phyloP scores from a whole-genome alignment of 139 green algal genomes.

The Tetraselmis striata region DNA sequence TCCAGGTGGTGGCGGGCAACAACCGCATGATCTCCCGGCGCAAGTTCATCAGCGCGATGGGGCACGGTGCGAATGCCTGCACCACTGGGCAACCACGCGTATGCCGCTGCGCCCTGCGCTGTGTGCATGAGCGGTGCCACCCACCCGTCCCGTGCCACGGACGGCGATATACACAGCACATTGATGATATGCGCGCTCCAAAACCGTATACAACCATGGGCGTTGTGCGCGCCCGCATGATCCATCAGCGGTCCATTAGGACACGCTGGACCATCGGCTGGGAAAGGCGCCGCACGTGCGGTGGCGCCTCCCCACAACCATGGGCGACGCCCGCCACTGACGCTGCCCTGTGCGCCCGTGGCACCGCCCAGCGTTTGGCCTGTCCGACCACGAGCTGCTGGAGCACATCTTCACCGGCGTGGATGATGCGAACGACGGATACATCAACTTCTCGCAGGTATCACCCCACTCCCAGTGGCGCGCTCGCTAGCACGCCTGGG shows the following conservation, averaged over 20 bases:
- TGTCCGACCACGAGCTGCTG: slow-evolving; percentile 14
- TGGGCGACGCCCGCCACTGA: not conserved
- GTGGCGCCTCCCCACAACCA: not conserved
- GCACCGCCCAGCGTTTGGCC: slow-evolving; percentile 16
- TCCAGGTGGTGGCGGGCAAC: not conserved
- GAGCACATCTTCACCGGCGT: slow-evolving; percentile 24
- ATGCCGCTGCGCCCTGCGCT: slow-evolving; percentile 17
- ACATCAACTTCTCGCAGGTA: slow-evolving; percentile 22
- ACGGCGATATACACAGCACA: too few species aligned
- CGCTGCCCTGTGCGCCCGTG: not conserved
- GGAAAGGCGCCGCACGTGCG: slow-evolving; percentile 18
- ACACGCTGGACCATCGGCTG: not conserved
- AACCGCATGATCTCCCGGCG: not conserved
- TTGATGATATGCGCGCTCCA: too few species aligned
- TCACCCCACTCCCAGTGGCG: slow-evolving; percentile 8
- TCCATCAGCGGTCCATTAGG: not conserved
- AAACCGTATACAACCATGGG: too few species aligned
- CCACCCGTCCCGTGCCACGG: too few species aligned
- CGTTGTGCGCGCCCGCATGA: not conserved
- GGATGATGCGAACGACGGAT: slow-evolving; percentile 21
- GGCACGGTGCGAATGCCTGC: slow-evolving; percentile 12
- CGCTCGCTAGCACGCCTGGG: not conserved
- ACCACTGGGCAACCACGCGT: not conserved
- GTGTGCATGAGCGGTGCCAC: too few species aligned
- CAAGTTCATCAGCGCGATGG: not conserved